A percentile compares a stretch with the other conserved stretches of the same genome.
Conservation (phyloP, 179 eudicot species). For the Sideroxylon spinosum region DNA sequence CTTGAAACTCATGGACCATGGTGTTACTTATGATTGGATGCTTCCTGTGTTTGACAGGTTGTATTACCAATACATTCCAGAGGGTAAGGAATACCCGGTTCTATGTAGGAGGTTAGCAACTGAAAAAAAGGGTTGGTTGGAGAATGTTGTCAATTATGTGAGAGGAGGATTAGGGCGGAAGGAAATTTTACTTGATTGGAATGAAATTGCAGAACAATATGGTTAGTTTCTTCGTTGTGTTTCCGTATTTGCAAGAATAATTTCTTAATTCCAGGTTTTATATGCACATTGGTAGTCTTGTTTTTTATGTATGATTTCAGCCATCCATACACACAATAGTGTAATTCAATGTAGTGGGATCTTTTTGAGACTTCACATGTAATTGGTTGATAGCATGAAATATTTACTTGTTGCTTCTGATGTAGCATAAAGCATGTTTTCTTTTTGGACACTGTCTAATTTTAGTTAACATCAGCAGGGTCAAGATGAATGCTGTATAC, state of each 20-base stretch:
- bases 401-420: neutral
- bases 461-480: neutral
- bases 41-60: conserved; percentile 45
- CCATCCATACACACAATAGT: neutral
- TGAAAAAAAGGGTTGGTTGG: conserved; percentile 41
- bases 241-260: neutral
- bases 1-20: neutral
- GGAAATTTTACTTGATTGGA: conserved; percentile 89
- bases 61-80: conserved; percentile 85
- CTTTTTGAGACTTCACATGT: neutral
- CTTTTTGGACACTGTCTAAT: neutral
- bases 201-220: conserved; percentile 70
- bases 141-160: conserved; percentile 34
- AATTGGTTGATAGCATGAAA: neutral
- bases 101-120: conserved; percentile 58
- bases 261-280: neutral
- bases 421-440: neutral
- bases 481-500: neutral
- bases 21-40: neutral
- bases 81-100: conserved; percentile 86
- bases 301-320: neutral
- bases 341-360: neutral
- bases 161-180: conserved; percentile 37
- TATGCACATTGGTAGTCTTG: neutral
- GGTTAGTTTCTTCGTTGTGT: conserved; percentile 37